Base-by-base conservation (phyloP, 352 stramenopile genomes). In the Phytophthora europaea region DNA sequence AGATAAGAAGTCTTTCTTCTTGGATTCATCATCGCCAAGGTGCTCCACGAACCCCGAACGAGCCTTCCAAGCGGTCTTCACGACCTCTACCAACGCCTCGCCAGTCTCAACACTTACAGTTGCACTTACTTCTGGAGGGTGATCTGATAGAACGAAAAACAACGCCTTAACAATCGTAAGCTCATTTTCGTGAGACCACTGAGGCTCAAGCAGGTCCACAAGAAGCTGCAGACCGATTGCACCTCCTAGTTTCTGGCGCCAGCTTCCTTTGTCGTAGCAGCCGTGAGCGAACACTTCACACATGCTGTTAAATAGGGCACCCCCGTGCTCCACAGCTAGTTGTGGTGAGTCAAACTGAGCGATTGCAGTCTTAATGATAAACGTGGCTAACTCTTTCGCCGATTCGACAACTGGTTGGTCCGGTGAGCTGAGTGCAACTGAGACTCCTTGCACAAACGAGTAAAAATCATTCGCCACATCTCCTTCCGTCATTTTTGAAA, bases 151-250 rank as follows among this genome's bases (percentile, higher is more conserved):
- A 28, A 97, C 90, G 61, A 97, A 97, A 56, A 97, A 94, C 38
- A 97, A 67, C 4, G 88, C 85, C 43, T 95, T 94, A 18, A 93
- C 74, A 55, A 97, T 94, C 26, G 78, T 89, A 4, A 97, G 75
- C 60, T 97, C 87, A 62, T 97, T 97, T 75, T 96, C 89, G 55
- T 94, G 90, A 59, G 85, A 94, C 85, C 92, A 97, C 31, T 91
- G 81, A 43, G 85, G 70, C 26, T 80, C 84, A 26, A 97, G 67
- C 10, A 73, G 43, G 33, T 94, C 79, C 26, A 96, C 83, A 13
- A 97, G 80, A 45, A 90, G 70, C 23, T 81, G 70, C 13, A 97
- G 70, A 5, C 89, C 91, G 34, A 85, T 79, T n/a, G 86, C 84
- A 59, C 89, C 89, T 6, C 90, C 91, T 9, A 96, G 75, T 62